Evolutionary conservation across 2,329 filamentous ascomycete genomes (phyloP), one percentile per base, ranked within the genome.

Genomic region (Phaeophleospora eucalypticola): DNA sequence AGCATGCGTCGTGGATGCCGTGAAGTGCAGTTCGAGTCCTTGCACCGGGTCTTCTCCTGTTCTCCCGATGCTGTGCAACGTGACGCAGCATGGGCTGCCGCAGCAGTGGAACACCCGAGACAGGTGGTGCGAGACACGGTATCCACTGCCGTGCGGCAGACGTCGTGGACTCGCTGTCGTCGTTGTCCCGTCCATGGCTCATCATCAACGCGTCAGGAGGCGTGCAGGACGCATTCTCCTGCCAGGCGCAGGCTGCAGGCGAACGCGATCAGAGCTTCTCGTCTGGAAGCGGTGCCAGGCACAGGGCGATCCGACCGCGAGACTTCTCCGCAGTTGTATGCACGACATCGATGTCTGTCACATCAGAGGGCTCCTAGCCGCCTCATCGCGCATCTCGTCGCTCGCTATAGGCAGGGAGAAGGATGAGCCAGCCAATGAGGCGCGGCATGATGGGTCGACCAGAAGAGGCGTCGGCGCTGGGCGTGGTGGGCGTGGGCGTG

Each of bases 301-400:
- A 29, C n/a, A n/a, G n/a, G 37, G 37, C 21, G 37, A 20, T 39
- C 20, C 21, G 37, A 39, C n/a, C 37, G 37, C 37, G 6, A 20
- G 9, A 17, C 19, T 19, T 41, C 37, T 27, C 24, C 19, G 27
- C 39, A 41, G 18, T 15, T 17, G 16, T 27, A 41, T 41, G 39
- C 39, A 33, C 39, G 39, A 41, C 39, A 41, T 41, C 39, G 16
- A 16, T 27, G 39, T 20, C 39, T 41, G 39, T 41, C 39, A 41
- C 39, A 41, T 24, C 3, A 19, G 39, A 41, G n/a, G 3, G 36
- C 12, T n/a, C 14, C 4, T n/a, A n/a, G n/a, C n/a, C n/a, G n/a
- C n/a, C n/a, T n/a, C n/a, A n/a, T n/a, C n/a, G n/a, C n/a, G n/a
- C n/a, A n/a, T n/a, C n/a, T n/a, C n/a, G n/a, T 9, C 36, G 36